Evolutionary conservation across 2,329 filamentous ascomycete genomes (phyloP), one percentile per base, ranked within the genome.

Genomic region (Didymella keratinophila): DNA sequence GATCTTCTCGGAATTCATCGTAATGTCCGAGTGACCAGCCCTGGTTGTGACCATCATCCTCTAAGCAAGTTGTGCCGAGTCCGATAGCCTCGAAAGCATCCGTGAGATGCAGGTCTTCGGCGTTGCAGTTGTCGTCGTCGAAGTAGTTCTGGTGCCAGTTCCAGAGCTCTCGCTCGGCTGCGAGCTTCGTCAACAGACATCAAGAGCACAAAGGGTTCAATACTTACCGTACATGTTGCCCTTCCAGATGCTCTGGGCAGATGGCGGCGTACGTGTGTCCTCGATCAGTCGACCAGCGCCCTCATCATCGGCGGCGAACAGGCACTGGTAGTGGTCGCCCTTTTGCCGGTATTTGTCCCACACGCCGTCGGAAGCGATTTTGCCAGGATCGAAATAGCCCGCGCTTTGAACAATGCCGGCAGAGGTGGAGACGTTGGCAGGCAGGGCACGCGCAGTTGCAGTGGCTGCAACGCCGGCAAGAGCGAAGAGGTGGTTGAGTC

Each of bases 331-430:
- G 10, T 44, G 37, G 3, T 10, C 42, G n/a, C 58, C 56, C 25
- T 61, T 62, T 12, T 37, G 30, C 23, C 16, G 20, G n/a, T 53
- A 57, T 16, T 47, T 52, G 20, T 62, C 34, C 65, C 64, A 69
- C 4, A 47, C 21, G 2, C 21, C 57, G 3, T 63, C 55, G 11
- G 52, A 46, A 10, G 65, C 62, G 14, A 44, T 45, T 2, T 47
- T 51, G 1, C 27, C 28, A 12, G 56, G 25, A 14, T 63, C 51
- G 49, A 50, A 45, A 27, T 47, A 12, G n/a, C 32, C 54, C 4
- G 42, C 54, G 14, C 43, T 43, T 2, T 36, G 48, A 4, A 52
- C 54, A 12, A 25, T 14, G 25, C 34, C 21, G 8, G 8, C 21
- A 14, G 32, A 3, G 21, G 6, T 18, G 36, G 54, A 47, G 8